phyloP scores from a whole-genome alignment of 805 yeast species.

The Candida caryicola region DNA sequence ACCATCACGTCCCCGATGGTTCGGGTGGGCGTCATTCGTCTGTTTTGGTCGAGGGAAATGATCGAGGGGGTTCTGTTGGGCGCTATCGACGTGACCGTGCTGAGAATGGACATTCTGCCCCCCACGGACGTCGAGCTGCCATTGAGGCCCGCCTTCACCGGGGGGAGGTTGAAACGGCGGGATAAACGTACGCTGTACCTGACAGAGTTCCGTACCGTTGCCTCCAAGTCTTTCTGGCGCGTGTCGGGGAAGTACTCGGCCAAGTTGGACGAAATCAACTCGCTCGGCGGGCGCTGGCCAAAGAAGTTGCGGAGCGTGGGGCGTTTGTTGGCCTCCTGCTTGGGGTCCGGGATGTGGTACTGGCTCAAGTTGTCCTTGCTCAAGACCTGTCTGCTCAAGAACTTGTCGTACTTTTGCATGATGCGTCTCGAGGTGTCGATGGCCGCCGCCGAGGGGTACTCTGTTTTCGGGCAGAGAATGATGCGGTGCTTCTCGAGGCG shows the following conservation, averaged over 20 bases:
- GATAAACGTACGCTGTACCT: slow-evolving; percentile 69
- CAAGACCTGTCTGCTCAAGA: slow-evolving; percentile 5
- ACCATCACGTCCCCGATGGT: slow-evolving; percentile 66
- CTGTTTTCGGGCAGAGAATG: slow-evolving; percentile 63
- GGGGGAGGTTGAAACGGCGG: slow-evolving; percentile 29
- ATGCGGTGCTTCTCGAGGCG: slow-evolving; percentile 67
- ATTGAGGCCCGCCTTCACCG: slow-evolving; percentile 3
- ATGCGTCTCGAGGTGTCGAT: slow-evolving; percentile 53
- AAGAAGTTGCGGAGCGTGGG: slow-evolving; percentile 49
- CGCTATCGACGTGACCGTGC: slow-evolving; percentile 3
- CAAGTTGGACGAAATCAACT: slow-evolving; percentile 82
- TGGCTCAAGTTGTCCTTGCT: slow-evolving; percentile 15
- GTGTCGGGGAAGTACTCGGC: slow-evolving; percentile 91
- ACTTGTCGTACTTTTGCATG: slow-evolving; percentile 28
- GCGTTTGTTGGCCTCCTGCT: slow-evolving; percentile 3
- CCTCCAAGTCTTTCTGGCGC: slow-evolving; percentile 63
- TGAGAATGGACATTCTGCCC: slow-evolving; percentile 11
- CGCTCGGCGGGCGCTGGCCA: slow-evolving; percentile 93
- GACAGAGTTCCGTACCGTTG: slow-evolving; percentile 80
- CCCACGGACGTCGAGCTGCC: slow-evolving; percentile 10
- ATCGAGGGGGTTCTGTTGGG: slow-evolving; percentile 20
- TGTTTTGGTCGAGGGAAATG: slow-evolving; percentile 13
- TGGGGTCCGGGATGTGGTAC: slow-evolving; percentile 22
- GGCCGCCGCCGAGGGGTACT: slow-evolving; percentile 61
- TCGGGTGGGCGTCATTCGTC: slow-evolving; percentile 22